A percentile compares a stretch with the other conserved stretches of the same genome.
These are phyloP conservation scores for Codiaeum variegatum DNA, from an alignment of 441 rosid species.

Conservation along the genomic window DNA sequence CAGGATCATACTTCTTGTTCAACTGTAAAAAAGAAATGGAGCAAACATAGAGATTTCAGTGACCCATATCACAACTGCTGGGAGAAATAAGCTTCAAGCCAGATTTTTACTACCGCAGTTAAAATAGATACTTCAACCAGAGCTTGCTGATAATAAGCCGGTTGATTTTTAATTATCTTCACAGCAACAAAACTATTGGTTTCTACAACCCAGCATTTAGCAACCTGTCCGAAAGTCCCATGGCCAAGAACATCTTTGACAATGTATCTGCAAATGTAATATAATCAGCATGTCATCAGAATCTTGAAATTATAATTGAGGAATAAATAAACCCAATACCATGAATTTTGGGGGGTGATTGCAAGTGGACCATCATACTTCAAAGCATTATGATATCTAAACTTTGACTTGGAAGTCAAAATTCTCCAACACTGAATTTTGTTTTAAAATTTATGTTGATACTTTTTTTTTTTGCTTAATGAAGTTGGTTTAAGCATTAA, in stretches of 20 bases:
- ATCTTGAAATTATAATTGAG: background rate
- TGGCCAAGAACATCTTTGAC: conserved; percentile 99
- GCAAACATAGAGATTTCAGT: conserved; percentile 23
- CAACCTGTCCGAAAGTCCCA: conserved; percentile 99
- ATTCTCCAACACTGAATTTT: background rate
- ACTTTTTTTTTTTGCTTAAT: background rate
- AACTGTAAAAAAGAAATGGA: conserved; percentile 50
- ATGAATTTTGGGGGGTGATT: background rate
- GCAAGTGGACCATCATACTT: background rate
- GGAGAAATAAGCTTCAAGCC: conserved; percentile 20
- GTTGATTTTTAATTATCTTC: conserved; percentile 95
- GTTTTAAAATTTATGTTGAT: background rate
- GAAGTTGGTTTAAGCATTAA: background rate
- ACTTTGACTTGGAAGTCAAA: background rate
- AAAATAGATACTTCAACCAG: conserved; percentile 97
- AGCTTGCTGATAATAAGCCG: conserved; percentile 98
- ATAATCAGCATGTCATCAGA: background rate
- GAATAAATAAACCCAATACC: background rate
- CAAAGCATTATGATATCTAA: background rate
- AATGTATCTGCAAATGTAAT: conserved; percentile 59
- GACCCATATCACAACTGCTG: conserved; percentile 13
- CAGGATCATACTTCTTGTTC: conserved; percentile 97
- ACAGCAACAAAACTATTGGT: conserved; percentile 77
- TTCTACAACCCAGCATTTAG: conserved; percentile 91
- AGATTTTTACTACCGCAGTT: conserved; percentile 56